Evolutionary conservation across 306 rosid genomes (phyloP), one percentile per base, ranked within the genome.

Genomic region (Sicyos edulis): DNA sequence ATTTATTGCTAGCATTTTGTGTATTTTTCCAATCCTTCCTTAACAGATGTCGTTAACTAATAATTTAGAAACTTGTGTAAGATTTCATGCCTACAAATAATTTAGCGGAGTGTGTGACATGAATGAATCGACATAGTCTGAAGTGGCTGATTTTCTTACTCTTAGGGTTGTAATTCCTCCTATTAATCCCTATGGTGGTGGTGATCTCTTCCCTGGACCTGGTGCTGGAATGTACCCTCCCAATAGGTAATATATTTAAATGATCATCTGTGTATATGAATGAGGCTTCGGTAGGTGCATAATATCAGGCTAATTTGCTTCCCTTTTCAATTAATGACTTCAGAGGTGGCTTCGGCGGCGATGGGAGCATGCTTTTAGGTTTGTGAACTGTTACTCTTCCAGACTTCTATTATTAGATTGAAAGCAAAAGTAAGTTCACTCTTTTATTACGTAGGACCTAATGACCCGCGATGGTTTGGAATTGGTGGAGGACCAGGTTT

Each of bases 291-390:
- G 22, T 42, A 3, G 47, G 32, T 1, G 68, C 15, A 44, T 44
- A 44, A 44, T 68, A 9, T 7, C 72, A 68, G 34, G 53, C 57
- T 68, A 68, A 68, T 68, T 68, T 60, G 76, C 45, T 47, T 72
- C 64, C 44, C 29, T 4, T 59, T 26, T 0, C 65, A 14, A 63
- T 63, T 37, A 54, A 49, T 16, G 45, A 61, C 56, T 81, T 67
- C 85, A 91, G 96, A 83, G 86, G 86, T 50, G 87, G 55, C 52
- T 81, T 77, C 67, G 82, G 83, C 14, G 47, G 68, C 52, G 91
- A 84, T 72, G 96, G 93, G 72, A 72, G 96, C 84, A 86, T 89
- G 96, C 83, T 82, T 76, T 8, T 92, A 42, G 97, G 96, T 88
- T 74, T 59, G 88, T 83, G 59, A 22, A 56, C 8, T n/a, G 26